Conservation (phyloP, 768 basidiomycete species). For the Termitomyces sp. region DNA sequence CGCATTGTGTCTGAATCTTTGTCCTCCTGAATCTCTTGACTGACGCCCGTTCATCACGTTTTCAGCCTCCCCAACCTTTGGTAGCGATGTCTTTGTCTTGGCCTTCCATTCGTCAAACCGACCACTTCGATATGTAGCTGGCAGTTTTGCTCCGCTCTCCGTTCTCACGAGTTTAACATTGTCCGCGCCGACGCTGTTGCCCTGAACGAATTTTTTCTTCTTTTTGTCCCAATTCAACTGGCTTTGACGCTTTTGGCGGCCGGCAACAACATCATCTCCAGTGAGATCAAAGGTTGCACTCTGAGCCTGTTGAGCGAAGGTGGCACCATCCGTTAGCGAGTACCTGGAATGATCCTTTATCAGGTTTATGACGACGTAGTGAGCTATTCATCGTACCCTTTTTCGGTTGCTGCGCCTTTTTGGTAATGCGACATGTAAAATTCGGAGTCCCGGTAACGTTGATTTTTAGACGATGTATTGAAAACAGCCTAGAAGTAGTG, state of each 20-base stretch:
- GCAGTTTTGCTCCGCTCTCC: constrained; percentile 87
- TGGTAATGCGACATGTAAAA: constrained; percentile 94
- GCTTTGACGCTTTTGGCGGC: constrained; percentile 53
- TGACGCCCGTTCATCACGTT: constrained; percentile 28
- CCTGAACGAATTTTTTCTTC: constrained; percentile 90
- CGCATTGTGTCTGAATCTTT: constrained; percentile 72
- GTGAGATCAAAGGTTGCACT: constrained; percentile 78
- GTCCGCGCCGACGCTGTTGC: constrained; percentile 80
- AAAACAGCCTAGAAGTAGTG: constrained; percentile 56
- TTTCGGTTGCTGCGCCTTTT: constrained; percentile 81
- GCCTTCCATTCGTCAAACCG: constrained; percentile 94
- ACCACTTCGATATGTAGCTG: constrained; percentile 89
- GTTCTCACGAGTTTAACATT: constrained; percentile 92
- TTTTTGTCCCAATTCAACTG: constrained; percentile 92
- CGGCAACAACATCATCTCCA: constrained; percentile 64
- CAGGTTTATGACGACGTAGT: neutral
- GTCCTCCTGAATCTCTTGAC: constrained; percentile 42
- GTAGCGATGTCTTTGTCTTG: constrained; percentile 67
- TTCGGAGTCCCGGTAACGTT: constrained; percentile 67
- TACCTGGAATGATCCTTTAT: constrained; percentile 45
- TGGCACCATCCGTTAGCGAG: constrained; percentile 82
- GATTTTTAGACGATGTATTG: constrained; percentile 44
- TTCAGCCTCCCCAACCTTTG: constrained; percentile 81
- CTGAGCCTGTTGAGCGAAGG: constrained; percentile 81
- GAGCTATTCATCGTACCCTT: constrained; percentile 54